A percentile compares a stretch with the other conserved stretches of the same genome.
phyloP scores from a whole-genome alignment of 768 basidiomycete genomes.

The Boletales sp. region DNA sequence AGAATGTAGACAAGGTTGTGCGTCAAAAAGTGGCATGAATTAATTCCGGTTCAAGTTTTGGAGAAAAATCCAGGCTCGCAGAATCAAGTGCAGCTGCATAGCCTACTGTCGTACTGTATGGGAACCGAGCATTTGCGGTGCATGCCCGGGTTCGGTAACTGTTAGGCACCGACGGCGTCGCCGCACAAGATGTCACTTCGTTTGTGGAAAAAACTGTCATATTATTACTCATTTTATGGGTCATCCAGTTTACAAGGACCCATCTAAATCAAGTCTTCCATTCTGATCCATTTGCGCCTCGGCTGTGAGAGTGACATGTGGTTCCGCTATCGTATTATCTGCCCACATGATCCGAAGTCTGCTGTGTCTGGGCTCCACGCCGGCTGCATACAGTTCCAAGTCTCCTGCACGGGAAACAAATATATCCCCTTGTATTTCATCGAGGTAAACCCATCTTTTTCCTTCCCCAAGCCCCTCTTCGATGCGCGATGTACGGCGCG shows the following conservation, averaged over 20 bases:
- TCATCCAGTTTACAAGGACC: background rate
- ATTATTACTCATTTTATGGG: background rate
- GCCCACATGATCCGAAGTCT: constrained; percentile 1
- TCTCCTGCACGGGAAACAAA: background rate
- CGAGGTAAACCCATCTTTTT: no score
- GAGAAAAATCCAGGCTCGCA: no score
- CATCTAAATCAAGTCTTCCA: background rate
- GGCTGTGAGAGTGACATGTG: background rate
- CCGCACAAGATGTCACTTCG: no score
- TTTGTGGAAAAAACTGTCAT: background rate
- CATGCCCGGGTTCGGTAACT: background rate
- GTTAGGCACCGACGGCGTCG: background rate
- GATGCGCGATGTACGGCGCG: constrained; percentile 4
- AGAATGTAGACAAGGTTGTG: background rate
- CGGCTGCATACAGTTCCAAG: background rate
- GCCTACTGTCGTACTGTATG: background rate
- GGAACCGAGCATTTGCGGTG: background rate
- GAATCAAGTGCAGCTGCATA: no score
- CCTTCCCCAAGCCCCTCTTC: background rate
- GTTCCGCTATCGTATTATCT: background rate
- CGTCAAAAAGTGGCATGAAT: no score
- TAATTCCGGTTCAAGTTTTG: no score
- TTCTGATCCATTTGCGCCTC: background rate
- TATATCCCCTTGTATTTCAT: no score
- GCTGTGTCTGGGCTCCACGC: background rate